Evolutionary conservation across 495 filamentous ascomycete species (phyloP).

Genomic region (Hyaloscypha finlandica): DNA sequence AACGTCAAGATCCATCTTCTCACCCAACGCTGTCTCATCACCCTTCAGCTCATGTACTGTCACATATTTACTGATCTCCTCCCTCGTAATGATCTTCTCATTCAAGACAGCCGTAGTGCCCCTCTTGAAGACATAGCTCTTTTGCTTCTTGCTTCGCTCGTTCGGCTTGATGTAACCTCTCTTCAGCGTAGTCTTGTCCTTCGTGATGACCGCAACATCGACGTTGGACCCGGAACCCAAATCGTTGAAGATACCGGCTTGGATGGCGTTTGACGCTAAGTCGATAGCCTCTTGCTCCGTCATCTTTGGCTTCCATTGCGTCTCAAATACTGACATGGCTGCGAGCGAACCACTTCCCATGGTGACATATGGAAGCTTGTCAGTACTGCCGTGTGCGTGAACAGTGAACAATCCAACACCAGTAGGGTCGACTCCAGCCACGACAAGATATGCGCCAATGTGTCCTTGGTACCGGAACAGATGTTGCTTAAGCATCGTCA

Average conservation of each 20-base stretch:
- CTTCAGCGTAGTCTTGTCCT: slow-evolving; percentile 88
- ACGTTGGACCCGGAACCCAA: slow-evolving; percentile 96
- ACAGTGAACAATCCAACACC: slow-evolving; percentile 97
- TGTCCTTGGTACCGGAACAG: slow-evolving; percentile 98
- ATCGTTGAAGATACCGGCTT: slow-evolving; percentile 99
- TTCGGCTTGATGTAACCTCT: slow-evolving; percentile 93
- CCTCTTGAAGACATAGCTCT: slow-evolving; percentile 84
- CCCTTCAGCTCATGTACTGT: slow-evolving; percentile 81
- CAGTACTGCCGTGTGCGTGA: slow-evolving; percentile 96
- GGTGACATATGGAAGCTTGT: slow-evolving; percentile 99
- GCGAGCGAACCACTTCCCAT: slow-evolving; percentile 97
- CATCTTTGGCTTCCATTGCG: slow-evolving; percentile 83
- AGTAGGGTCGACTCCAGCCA: slow-evolving; percentile 96
- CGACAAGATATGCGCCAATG: slow-evolving; percentile 97
- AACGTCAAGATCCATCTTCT: slow-evolving; percentile 92
- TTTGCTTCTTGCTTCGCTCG: slow-evolving; percentile 84
- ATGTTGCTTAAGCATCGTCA: slow-evolving; percentile 99
- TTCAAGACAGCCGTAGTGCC: slow-evolving; percentile 93
- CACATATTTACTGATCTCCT: slow-evolving; percentile 93
- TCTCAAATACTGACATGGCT: slow-evolving; percentile 98
- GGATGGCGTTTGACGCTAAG: slow-evolving; percentile 84
- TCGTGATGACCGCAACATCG: slow-evolving; percentile 91
- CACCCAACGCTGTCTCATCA: slow-evolving; percentile 61
- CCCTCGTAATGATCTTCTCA: slow-evolving; percentile 88
- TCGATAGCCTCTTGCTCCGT: slow-evolving; percentile 79